phyloP scores from a whole-genome alignment of 139 green algal species.

The Chlamydomonas eustigma region DNA sequence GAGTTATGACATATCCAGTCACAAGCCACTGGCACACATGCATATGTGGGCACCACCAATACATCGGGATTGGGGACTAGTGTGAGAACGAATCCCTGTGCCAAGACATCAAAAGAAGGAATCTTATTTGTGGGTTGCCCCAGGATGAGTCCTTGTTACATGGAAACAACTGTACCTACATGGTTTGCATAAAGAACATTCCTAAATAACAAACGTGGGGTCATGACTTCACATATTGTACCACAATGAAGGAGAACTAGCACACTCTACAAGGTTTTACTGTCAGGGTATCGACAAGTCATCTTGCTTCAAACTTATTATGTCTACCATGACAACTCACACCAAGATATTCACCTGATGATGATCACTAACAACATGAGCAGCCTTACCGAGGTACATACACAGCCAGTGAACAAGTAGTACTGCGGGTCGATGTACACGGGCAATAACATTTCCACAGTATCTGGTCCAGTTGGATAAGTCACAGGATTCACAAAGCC shows the following conservation, averaged over 20 bases:
- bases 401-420: constrained; percentile 28
- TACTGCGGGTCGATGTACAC: constrained; percentile 31
- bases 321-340: too few species aligned
- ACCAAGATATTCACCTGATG: too few species aligned
- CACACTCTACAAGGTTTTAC: too few species aligned
- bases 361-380: too few species aligned
- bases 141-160: background rate
- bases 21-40: background rate
- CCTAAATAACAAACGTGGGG: too few species aligned
- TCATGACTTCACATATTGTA: too few species aligned
- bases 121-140: background rate
- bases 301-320: too few species aligned
- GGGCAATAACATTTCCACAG: background rate
- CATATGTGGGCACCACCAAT: background rate
- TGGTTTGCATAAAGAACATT: too few species aligned
- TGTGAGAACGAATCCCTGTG: background rate
- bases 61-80: background rate
- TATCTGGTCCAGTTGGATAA: background rate
- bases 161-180: background rate
- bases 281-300: too few species aligned
- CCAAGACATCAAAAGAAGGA: background rate
- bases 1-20: background rate
- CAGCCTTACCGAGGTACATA: constrained; percentile 10
- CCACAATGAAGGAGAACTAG: too few species aligned
- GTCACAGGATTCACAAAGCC: background rate